Evolutionary conservation across 73 alveolate genomes (phyloP).

Genomic region (Paramecium sonneborni): DNA sequence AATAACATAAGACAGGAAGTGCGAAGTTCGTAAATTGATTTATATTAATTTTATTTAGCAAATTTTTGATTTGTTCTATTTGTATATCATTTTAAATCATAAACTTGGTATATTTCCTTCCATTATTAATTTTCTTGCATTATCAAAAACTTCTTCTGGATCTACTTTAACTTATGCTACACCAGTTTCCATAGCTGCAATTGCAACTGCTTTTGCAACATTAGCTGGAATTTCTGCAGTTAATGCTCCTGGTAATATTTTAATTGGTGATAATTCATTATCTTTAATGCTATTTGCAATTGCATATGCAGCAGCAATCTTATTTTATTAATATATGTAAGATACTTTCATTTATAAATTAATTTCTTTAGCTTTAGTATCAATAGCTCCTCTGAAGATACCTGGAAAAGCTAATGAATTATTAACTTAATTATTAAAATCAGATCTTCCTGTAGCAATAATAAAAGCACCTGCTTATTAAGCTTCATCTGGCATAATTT

Average conservation of each 20-base stretch:
- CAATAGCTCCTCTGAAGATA: constrained; percentile 93
- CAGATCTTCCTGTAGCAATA: constrained; percentile 87
- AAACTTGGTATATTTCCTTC: constrained; percentile 51
- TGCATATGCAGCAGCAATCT: constrained; percentile 89
- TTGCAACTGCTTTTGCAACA: constrained; percentile 89
- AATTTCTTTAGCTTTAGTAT: constrained; percentile 85
- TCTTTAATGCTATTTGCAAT: constrained; percentile 74
- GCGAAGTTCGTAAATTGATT: constrained; percentile 66
- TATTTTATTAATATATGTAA: background rate
- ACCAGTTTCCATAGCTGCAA: constrained; percentile 77
- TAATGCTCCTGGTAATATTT: constrained; percentile 89
- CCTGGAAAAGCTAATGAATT: constrained; percentile 92
- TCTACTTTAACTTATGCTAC: constrained; percentile 51
- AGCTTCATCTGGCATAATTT: constrained; percentile 88
- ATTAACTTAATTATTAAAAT: constrained; percentile 88
- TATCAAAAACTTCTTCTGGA: constrained; percentile 52
- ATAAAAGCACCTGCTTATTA: constrained; percentile 76
- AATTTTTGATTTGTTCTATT: background rate
- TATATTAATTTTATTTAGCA: background rate
- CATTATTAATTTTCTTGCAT: constrained; percentile 36
- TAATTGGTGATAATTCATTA: constrained; percentile 75
- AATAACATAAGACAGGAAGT: constrained; percentile 14
- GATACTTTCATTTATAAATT: constrained; percentile 83
- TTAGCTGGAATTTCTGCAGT: constrained; percentile 76
- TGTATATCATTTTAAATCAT: background rate